phyloP scores from a whole-genome alignment of 371 early-diverging fungal genomes.

The Mortierella polycephala region DNA sequence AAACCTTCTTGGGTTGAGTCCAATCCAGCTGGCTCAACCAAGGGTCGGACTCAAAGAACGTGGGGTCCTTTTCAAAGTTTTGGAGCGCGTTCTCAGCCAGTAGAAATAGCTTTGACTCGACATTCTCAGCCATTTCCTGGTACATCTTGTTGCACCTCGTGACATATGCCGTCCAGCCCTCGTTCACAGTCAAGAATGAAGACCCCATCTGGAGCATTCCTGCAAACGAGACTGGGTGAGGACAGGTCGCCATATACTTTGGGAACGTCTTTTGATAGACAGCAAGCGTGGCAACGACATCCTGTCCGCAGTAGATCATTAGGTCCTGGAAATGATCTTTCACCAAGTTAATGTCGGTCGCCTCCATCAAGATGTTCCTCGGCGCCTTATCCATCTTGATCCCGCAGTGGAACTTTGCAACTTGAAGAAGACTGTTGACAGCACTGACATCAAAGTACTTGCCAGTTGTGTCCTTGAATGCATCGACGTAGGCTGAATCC shows the following conservation, averaged over 20 bases:
- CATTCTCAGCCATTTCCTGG: constrained; percentile 61
- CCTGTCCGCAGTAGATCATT: constrained; percentile 91
- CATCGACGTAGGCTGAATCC: constrained; percentile 38
- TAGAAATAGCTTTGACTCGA: constrained; percentile 68
- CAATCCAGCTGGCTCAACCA: constrained; percentile 94
- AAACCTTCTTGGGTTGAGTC: constrained; percentile 63
- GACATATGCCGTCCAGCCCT: constrained; percentile 81
- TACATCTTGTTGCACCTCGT: constrained; percentile 67
- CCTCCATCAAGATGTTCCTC: constrained; percentile 75
- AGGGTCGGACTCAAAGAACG: constrained; percentile 65
- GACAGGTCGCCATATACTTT: constrained; percentile 81
- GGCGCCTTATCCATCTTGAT: constrained; percentile 79
- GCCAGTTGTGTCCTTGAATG: constrained; percentile 49
- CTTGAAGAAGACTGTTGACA: constrained; percentile 82
- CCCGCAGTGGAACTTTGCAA: constrained; percentile 82
- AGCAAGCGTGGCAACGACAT: constrained; percentile 83
- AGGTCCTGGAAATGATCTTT: constrained; percentile 72
- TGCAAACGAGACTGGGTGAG: constrained; percentile 94
- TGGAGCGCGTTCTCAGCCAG: constrained; percentile 78
- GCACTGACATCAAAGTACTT: constrained; percentile 76
- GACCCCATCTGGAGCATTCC: constrained; percentile 93
- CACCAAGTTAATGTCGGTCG: constrained; percentile 57
- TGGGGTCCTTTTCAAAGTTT: constrained; percentile 47
- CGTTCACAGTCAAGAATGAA: constrained; percentile 83
- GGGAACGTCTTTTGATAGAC: constrained; percentile 80